A percentile compares a stretch with the other conserved stretches of the same genome.
Evolutionary conservation across 2,329 filamentous ascomycete species (phyloP).

Genomic region (Chalaropsis ovoidea): DNA sequence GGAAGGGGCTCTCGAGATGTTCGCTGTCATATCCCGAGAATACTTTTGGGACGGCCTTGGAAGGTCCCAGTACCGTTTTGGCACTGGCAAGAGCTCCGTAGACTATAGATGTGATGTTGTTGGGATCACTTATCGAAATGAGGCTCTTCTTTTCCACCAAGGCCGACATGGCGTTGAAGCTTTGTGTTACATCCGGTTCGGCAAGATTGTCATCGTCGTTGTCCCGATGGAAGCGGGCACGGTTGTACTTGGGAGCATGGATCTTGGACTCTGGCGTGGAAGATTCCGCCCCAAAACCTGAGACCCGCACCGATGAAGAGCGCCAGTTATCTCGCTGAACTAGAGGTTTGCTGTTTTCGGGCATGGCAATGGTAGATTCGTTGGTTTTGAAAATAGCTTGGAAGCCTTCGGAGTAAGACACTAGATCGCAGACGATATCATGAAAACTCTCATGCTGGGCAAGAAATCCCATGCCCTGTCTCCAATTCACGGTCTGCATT

Average conservation of each 20-base stretch:
- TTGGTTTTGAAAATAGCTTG: neutral
- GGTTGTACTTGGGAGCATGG: neutral
- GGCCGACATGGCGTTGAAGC: neutral
- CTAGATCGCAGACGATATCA: slow-evolving; percentile 28
- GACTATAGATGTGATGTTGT: neutral
- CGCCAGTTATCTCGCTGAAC: neutral
- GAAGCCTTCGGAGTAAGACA: neutral
- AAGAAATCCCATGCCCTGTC: slow-evolving; percentile 32
- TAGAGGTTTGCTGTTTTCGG: neutral
- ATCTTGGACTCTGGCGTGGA: too few relatives aligned
- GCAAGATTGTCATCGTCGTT: neutral
- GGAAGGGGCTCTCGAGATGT: neutral
- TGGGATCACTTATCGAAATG: neutral
- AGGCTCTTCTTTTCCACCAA: neutral
- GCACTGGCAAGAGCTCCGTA: neutral
- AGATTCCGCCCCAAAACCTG: neutral
- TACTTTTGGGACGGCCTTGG: too few relatives aligned
- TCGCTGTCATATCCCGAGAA: neutral
- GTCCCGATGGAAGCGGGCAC: neutral
- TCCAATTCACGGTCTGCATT: slow-evolving; percentile 44
- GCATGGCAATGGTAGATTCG: neutral
- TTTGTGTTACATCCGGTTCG: neutral
- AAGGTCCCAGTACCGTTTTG: too few relatives aligned
- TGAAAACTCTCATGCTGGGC: slow-evolving; percentile 40
- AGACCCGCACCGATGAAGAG: neutral